Base-by-base conservation (phyloP, 139 green algal genomes). In the Marvania coccoides region DNA sequence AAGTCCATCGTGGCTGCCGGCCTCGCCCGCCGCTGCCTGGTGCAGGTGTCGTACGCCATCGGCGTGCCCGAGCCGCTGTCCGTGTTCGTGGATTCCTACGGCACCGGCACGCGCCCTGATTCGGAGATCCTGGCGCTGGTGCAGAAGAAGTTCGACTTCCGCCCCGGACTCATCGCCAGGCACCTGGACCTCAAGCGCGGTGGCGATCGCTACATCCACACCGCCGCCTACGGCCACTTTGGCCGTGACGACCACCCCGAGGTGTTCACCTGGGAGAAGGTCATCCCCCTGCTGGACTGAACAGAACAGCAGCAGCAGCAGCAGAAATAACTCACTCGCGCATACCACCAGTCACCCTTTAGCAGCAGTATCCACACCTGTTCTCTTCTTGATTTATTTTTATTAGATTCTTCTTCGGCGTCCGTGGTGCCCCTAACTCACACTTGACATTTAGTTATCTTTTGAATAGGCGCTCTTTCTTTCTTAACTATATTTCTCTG, bases 31-130 rank as follows among this genome's bases (percentile, higher is more conserved):
- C 82, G 94, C 61, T 81, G 64, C 64, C 73, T 95, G 30, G 76
- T 91, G 24, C 87, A 94, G 81, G 83, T 98, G 30, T 97, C 94
- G 2, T 98, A 98, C 71, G 87, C 92, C 76, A 98, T 98, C 51
- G 94, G 91, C 60, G 91, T 99, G 60, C 69, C 94, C 3, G 89
- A 98, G 82, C 94, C 94, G 1, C 87, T 98, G 62, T 98, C 94
- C 26, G 83, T 99, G 46, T 92, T 93, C 63, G 90, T 99, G 13
- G 94, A 99, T 83, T 95, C 86, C 4, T 99, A 98, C 75, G 90
- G 89, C 70, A 98, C 94, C n/a, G 93, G 90, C 71, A 95, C 53
- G 26, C 86, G 87, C 58, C 59, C 85, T 14, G 94, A 99, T 78
- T 69, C 71, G 15, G 83, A 96, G 55, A 97, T 99, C 73, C 79